Conservation (phyloP, 257 asterid species). For the Solanum stenotomum region DNA sequence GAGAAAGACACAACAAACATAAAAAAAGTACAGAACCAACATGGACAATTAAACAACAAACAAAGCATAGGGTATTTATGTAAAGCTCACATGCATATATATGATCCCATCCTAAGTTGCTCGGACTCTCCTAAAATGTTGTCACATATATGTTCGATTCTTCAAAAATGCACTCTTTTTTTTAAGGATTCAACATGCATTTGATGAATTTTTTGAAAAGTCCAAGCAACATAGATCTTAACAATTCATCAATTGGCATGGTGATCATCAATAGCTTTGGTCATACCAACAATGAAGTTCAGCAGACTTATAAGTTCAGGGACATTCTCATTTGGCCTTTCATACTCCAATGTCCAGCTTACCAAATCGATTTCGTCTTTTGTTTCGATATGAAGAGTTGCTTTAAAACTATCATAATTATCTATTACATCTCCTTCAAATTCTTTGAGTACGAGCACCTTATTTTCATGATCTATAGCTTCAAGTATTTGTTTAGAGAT, state of each 20-base stretch:
- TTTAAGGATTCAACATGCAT: too few species aligned
- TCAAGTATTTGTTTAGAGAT: too few species aligned
- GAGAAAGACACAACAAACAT: not conserved
- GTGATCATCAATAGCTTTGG: not conserved
- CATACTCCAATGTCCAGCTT: not conserved
- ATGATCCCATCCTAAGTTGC: too few species aligned
- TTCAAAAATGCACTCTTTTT: too few species aligned
- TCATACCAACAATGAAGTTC: not conserved
- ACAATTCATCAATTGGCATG: not conserved
- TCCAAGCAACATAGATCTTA: too few species aligned
- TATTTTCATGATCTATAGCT: too few species aligned
- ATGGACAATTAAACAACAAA: not conserved
- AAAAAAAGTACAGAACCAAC: not conserved
- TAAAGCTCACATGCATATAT: not conserved
- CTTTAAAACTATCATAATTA: not conserved
- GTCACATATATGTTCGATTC: too few species aligned
- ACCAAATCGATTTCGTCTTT: not conserved
- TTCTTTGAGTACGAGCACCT: too few species aligned
- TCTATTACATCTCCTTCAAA: too few species aligned
- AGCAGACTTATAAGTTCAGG: not conserved
- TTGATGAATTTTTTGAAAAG: too few species aligned
- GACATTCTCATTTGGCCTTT: not conserved
- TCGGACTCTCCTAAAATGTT: too few species aligned
- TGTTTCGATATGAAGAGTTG: not conserved
- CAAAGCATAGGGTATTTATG: not conserved